Conservation (phyloP, 2,329 filamentous ascomycete genomes). For the Seiridium unicorne region DNA sequence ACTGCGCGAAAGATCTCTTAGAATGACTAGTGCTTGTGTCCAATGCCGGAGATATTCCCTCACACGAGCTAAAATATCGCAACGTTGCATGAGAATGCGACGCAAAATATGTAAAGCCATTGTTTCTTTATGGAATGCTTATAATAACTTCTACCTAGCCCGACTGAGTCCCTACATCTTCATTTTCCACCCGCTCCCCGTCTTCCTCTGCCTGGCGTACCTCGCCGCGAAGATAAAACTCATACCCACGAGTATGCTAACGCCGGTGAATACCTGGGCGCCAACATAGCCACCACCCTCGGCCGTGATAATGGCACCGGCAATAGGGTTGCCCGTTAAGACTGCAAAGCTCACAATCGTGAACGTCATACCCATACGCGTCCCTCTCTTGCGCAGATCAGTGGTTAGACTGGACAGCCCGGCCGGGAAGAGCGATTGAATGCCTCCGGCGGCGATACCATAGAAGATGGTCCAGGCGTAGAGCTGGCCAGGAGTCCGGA, state of each 20-base stretch:
- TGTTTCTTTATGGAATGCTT: too few species aligned
- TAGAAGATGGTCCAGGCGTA: slow-evolving; percentile 64
- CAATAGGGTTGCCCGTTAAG: slow-evolving; percentile 51
- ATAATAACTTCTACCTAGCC: too few species aligned
- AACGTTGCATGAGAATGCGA: too few species aligned
- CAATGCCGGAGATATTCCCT: too few species aligned
- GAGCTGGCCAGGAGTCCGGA: slow-evolving; percentile 46
- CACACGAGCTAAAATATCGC: too few species aligned
- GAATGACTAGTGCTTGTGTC: too few species aligned
- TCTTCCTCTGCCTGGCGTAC: slow-evolving; percentile 34
- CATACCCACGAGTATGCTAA: slow-evolving; percentile 38
- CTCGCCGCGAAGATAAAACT: slow-evolving; percentile 37
- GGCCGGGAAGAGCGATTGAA: slow-evolving; percentile 67
- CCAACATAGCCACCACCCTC: slow-evolving; percentile 40
- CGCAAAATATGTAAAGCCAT: too few species aligned
- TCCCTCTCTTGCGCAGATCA: slow-evolving; percentile 49
- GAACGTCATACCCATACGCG: slow-evolving; percentile 58
- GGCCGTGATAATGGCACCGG: slow-evolving; percentile 45
- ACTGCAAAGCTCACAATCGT: slow-evolving; percentile 53
- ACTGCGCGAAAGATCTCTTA: too few species aligned
- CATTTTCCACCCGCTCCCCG: slow-evolving; percentile 33
- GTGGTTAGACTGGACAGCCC: slow-evolving; percentile 53
- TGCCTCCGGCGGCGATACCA: slow-evolving; percentile 61
- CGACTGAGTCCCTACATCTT: slow-evolving; percentile 29
- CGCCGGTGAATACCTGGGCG: slow-evolving; percentile 48